Evolutionary conservation across 768 basidiomycete species (phyloP).

Genomic region (Holtermanniella nyarrowii): DNA sequence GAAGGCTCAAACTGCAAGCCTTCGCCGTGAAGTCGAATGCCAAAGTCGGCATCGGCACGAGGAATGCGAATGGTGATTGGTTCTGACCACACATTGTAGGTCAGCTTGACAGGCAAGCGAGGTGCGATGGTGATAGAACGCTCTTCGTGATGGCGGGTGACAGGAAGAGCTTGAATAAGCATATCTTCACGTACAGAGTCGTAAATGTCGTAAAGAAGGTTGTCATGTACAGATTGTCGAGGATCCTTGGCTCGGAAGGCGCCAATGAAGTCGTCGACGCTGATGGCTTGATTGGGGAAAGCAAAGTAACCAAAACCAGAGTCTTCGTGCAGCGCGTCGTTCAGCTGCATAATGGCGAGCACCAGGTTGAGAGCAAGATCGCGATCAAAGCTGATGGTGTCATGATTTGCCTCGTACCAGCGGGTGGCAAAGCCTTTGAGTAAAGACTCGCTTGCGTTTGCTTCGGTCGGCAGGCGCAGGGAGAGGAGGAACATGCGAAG

Average conservation of each 20-base stretch:
- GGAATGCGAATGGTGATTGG: slow-evolving; percentile 77
- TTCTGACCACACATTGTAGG: slow-evolving; percentile 79
- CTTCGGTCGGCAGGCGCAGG: slow-evolving; percentile 53
- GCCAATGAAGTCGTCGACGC: slow-evolving; percentile 66
- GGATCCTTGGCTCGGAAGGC: slow-evolving; percentile 73
- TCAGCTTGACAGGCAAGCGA: slow-evolving; percentile 60
- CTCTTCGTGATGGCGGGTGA: too few relatives aligned
- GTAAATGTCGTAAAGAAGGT: slow-evolving; percentile 67
- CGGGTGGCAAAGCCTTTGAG: slow-evolving; percentile 74
- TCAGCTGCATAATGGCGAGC: slow-evolving; percentile 53
- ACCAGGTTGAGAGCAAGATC: slow-evolving; percentile 24
- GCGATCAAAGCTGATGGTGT: slow-evolving; percentile 60
- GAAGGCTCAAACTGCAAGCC: slow-evolving; percentile 82
- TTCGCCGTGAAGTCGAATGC: slow-evolving; percentile 74
- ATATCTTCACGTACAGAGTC: slow-evolving; percentile 55
- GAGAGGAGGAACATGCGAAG: slow-evolving; percentile 81
- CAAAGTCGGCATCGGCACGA: slow-evolving; percentile 68
- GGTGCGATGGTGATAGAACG: slow-evolving; percentile 49
- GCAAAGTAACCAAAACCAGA: slow-evolving; percentile 33
- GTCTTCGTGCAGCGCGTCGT: slow-evolving; percentile 62
- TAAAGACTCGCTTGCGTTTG: slow-evolving; percentile 53
- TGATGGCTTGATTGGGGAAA: slow-evolving; percentile 44
- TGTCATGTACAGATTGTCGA: slow-evolving; percentile 59
- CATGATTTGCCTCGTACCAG: slow-evolving; percentile 83
- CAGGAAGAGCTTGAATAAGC: slow-evolving; percentile 56